Evolutionary conservation across 345 rosid species (phyloP).

Genomic region (Moricandia arvensis): DNA sequence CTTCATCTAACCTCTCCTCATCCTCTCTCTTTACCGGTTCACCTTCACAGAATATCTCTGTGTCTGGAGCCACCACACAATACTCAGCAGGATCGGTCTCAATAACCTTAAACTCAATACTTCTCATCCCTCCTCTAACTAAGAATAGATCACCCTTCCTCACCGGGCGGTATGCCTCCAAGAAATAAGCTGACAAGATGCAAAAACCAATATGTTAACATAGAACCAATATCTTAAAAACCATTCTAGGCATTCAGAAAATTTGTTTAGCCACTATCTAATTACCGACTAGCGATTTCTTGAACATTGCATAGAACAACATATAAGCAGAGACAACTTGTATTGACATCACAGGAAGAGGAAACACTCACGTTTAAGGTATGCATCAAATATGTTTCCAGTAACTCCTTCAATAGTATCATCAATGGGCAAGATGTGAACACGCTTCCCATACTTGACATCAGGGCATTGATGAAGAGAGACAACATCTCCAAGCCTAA

Average conservation of each 20-base stretch:
- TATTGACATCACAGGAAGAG: not conserved
- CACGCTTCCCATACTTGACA: slow-evolving; percentile 69
- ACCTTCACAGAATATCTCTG: slow-evolving; percentile 72
- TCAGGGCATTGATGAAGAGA: slow-evolving; percentile 70
- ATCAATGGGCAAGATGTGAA: slow-evolving; percentile 66
- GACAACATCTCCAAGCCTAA: slow-evolving; percentile 68
- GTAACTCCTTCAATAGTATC: slow-evolving; percentile 68
- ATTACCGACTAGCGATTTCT: not conserved
- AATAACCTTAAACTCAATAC: slow-evolving; percentile 57
- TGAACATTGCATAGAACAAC: not conserved
- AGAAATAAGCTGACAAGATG: slow-evolving; percentile 51
- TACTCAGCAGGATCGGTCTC: slow-evolving; percentile 55
- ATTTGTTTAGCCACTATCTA: no score
- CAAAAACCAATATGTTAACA: not conserved
- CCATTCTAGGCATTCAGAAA: not conserved
- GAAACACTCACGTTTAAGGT: slow-evolving; percentile 52
- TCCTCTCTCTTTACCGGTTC: slow-evolving; percentile 70
- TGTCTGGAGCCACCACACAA: slow-evolving; percentile 74
- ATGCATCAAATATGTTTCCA: slow-evolving; percentile 63
- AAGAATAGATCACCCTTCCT: slow-evolving; percentile 67
- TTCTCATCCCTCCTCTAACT: slow-evolving; percentile 74
- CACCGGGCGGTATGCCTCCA: slow-evolving; percentile 67
- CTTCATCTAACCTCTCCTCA: slow-evolving; percentile 64
- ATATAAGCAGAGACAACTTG: not conserved
- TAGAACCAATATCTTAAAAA: not conserved